A percentile compares a stretch with the other conserved stretches of the same genome.
Conservation (phyloP, 495 filamentous ascomycete genomes). For the Lasiosphaeria hispida region DNA sequence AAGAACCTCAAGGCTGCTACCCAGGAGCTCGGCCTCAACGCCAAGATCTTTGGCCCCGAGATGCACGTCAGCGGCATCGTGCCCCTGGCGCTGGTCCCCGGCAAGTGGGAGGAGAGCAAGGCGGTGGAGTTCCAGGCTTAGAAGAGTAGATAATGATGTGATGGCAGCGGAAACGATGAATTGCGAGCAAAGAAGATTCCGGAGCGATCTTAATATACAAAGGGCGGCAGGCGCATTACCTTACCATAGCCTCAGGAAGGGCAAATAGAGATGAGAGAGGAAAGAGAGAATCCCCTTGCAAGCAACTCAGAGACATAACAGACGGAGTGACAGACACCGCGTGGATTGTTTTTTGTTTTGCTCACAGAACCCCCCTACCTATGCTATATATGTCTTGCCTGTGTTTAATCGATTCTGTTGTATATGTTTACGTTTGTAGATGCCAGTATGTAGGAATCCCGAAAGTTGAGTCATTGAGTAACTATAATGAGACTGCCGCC, state of each 20-base stretch:
- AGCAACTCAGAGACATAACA: background rate
- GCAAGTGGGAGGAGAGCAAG: slow-evolving; percentile 50
- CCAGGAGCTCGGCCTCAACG: slow-evolving; percentile 85
- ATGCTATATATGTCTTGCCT: too few relatives aligned
- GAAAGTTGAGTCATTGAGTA: too few relatives aligned
- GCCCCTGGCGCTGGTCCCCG: slow-evolving; percentile 59
- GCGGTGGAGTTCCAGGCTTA: slow-evolving; percentile 55
- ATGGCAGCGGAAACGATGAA: background rate
- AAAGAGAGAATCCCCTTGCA: slow-evolving; percentile 1
- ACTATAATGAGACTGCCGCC: too few relatives aligned
- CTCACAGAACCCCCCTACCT: too few relatives aligned
- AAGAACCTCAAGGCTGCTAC: slow-evolving; percentile 99
- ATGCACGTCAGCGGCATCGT: slow-evolving; percentile 77
- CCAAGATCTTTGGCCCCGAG: slow-evolving; percentile 97
- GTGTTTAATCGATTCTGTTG: too few relatives aligned
- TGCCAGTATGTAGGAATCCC: too few relatives aligned
- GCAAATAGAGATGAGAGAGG: slow-evolving; percentile 1
- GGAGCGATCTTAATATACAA: slow-evolving; percentile 10
- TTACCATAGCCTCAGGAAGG: background rate
- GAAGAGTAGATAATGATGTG: slow-evolving; percentile 2
- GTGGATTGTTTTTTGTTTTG: too few relatives aligned
- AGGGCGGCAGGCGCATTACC: background rate
- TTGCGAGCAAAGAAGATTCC: background rate
- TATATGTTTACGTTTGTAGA: too few relatives aligned
- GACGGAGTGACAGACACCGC: background rate